phyloP scores from a whole-genome alignment of 140 eudicot species.

The Senecio squalidus region DNA sequence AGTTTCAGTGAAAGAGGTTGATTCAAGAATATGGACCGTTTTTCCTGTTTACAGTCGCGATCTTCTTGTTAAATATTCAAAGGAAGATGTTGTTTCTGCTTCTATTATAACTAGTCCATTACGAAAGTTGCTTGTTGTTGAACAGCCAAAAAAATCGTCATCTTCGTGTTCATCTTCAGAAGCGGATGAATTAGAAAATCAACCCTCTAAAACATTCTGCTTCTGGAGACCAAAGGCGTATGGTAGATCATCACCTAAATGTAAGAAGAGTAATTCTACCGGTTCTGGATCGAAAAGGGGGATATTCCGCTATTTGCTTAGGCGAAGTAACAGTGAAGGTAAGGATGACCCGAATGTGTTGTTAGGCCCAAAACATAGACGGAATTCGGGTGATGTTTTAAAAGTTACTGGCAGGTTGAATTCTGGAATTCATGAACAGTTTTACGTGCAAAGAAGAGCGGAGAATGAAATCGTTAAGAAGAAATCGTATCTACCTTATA shows the following conservation, averaged over 20 bases:
- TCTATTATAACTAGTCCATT: no score
- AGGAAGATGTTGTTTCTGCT: no score
- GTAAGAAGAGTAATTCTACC: conserved; percentile 51
- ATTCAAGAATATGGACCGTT: no score
- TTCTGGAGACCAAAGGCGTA: no score
- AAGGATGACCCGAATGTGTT: conserved; percentile 34
- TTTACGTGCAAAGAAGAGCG: conserved; percentile 37
- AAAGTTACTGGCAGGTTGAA: not conserved
- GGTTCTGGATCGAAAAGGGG: conserved; percentile 32
- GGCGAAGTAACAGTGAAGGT: conserved; percentile 64
- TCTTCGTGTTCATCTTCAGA: no score
- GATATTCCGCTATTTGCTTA: conserved; percentile 33
- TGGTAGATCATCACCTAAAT: not conserved
- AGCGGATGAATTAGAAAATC: no score
- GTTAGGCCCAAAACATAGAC: conserved; percentile 16
- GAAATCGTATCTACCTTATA: conserved; percentile 33
- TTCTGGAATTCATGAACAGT: conserved; percentile 32
- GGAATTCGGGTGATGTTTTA: not conserved
- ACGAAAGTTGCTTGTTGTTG: no score
- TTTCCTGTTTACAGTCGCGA: no score
- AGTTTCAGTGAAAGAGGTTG: no score
- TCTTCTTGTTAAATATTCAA: no score
- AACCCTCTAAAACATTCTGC: no score
- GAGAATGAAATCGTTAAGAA: conserved; percentile 27
- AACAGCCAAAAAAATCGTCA: no score